These are phyloP conservation scores for Coniochaeta sp. DNA, from an alignment of 2,329 filamentous ascomycete species.

Conservation along the genomic window DNA sequence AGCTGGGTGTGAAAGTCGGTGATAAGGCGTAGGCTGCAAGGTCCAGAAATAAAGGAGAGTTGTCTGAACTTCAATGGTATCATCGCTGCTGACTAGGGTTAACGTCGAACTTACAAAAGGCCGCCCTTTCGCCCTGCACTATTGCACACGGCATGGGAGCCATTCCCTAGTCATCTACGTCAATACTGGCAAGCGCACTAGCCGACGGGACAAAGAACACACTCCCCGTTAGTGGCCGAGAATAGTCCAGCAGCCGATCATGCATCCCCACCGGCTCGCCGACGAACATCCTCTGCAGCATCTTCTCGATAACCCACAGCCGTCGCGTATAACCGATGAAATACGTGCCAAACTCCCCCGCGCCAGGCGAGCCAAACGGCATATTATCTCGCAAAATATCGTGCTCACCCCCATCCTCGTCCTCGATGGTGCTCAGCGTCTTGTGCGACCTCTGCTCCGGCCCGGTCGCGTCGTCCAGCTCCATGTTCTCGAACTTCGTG, in stretches of 20 bases:
- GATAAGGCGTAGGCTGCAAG: no score
- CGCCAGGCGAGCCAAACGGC: slow-evolving; percentile 49
- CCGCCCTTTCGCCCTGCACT: no score
- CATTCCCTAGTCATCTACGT: slow-evolving; percentile 3
- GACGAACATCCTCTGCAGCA: slow-evolving; percentile 51
- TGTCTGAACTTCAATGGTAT: no score
- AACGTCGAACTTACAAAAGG: no score
- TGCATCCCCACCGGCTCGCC: slow-evolving; percentile 46
- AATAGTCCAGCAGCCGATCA: slow-evolving; percentile 49
- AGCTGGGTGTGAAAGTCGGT: neutral
- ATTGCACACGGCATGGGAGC: no score
- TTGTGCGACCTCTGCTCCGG: slow-evolving; percentile 43
- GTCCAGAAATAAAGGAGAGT: no score
- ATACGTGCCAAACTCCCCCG: slow-evolving; percentile 48
- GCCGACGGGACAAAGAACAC: slow-evolving; percentile 46
- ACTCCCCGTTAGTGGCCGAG: slow-evolving; percentile 41
- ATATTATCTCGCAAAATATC: slow-evolving; percentile 53
- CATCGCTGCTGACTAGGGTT: no score
- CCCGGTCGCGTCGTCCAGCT: slow-evolving; percentile 41
- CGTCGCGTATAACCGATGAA: slow-evolving; percentile 48
- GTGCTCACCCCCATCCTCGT: slow-evolving; percentile 41
- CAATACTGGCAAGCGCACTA: slow-evolving; percentile 24
- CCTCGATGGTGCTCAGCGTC: slow-evolving; percentile 44
- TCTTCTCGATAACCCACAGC: slow-evolving; percentile 51
- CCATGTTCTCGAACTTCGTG: slow-evolving; percentile 50